Evolutionary conservation across 352 stramenopile species (phyloP).

Genomic region (Globisporangium viniferum): DNA sequence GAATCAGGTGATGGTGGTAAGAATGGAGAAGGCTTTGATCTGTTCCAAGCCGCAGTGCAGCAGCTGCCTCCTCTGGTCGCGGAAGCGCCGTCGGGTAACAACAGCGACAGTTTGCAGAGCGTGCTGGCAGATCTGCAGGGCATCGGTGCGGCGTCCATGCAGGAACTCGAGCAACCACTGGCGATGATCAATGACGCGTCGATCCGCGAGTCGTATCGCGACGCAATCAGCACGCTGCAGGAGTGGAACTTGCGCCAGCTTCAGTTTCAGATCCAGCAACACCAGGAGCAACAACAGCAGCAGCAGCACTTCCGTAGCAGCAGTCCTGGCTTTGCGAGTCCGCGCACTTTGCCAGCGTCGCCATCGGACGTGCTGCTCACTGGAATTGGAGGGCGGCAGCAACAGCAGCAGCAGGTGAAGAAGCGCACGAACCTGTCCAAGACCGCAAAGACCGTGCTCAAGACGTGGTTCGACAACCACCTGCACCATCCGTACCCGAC

Average conservation of each 20-base stretch:
- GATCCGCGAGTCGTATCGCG: conserved; percentile 27
- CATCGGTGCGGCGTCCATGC: conserved; percentile 6
- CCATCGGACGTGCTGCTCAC: conserved; percentile 1
- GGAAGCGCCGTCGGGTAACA: background rate
- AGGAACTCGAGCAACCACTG: conserved; percentile 25
- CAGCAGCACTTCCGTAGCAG: conserved; percentile 5
- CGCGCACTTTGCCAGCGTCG: background rate
- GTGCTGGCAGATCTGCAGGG: conserved; percentile 14
- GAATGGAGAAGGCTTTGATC: conserved; percentile 1
- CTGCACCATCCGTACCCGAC: conserved; percentile 83
- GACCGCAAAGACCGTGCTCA: conserved; percentile 66
- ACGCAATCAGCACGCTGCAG: conserved; percentile 24
- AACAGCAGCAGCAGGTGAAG: conserved; percentile 32
- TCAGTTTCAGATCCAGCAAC: conserved; percentile 22
- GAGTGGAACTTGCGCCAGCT: conserved; percentile 34
- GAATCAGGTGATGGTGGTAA: conserved; percentile 5
- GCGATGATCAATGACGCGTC: conserved; percentile 22
- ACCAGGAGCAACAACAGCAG: conserved; percentile 11
- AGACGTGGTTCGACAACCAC: conserved; percentile 81
- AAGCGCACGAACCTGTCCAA: conserved; percentile 78
- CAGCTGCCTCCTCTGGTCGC: conserved; percentile 19
- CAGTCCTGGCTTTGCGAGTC: background rate
- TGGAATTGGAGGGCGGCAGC: background rate
- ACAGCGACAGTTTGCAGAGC: conserved; percentile 8
- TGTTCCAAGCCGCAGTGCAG: conserved; percentile 28